Evolutionary conservation across 2,329 filamentous ascomycete genomes (phyloP), one percentile per base, ranked within the genome.

Genomic region (Fusarium solani-melongenae): DNA sequence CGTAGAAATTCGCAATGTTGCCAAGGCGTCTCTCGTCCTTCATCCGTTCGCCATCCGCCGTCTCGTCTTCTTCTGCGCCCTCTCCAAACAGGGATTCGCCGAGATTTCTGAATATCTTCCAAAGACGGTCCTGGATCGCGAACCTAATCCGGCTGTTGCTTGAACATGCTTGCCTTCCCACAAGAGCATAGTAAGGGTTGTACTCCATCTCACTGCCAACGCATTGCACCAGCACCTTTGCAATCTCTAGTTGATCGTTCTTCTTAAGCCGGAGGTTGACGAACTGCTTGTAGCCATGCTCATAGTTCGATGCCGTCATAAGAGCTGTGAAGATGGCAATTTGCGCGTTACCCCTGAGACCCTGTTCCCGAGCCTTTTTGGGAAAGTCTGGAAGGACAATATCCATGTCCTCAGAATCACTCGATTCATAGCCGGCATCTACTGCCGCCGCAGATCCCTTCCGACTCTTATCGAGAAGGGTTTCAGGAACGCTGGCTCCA

Each of bases 271-370:
- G 91, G 11, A 99, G 89, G 80, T 97, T 97, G 67, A 92, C 86
- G 9, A 98, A 87, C 20, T 95, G 92, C 11, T 92, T 84, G 76
- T 95, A 92, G 0, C 95, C 96, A 78, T 98, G 94, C 75, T 95
- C 92, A 80, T 89, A 94, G 79, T 98, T 94, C 11, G 89, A 90
- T 1, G 94, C 94, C 12, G 93, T 95, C 87, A 98, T 93, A 68
- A 99, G 91, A 6, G 95, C 92, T 36, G 97, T 89, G 82, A 99
- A 99, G 68, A 99, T 97, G n/a, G 94, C 94, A 62, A 94, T 91
- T 53, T 95, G 92, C 22, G 96, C 89, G 66, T 94, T 91, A 0
- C 94, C 97, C 80, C 94, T 96, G 90, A 98, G 94, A 22, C 94
- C 92, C 73, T 97, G 93, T 53, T 93, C 90, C 66, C 90, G 89